A percentile compares a stretch with the other conserved stretches of the same genome.
Conservation (phyloP, 2,329 filamentous ascomycete genomes). For the Ophiostoma populinum region DNA sequence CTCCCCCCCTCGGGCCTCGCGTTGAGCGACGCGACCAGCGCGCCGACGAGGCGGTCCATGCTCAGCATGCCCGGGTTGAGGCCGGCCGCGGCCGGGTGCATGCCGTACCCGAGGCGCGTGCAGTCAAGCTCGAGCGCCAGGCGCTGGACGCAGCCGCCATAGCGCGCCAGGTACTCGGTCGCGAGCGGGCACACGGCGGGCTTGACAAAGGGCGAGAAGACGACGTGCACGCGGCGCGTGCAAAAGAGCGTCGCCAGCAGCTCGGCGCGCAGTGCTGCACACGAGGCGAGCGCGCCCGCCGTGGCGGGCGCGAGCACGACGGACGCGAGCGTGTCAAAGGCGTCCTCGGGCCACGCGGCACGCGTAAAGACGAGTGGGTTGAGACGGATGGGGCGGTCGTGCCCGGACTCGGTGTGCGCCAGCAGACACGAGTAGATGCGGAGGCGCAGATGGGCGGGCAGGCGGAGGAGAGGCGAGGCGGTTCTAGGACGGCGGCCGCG, state of each 20-base stretch:
- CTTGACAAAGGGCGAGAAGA: conserved; percentile 21
- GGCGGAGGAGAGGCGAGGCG: neutral
- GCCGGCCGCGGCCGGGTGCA: conserved; percentile 11
- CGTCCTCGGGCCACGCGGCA: conserved; percentile 19
- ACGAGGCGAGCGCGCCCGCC: neutral
- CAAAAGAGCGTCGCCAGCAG: conserved; percentile 20
- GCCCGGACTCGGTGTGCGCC: too few species aligned
- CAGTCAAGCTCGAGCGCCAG: conserved; percentile 25
- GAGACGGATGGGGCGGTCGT: conserved; percentile 6
- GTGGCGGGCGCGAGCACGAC: conserved; percentile 9
- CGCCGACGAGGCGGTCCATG: conserved; percentile 14
- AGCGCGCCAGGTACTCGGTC: conserved; percentile 19
- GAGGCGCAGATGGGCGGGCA: neutral
- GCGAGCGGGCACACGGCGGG: conserved; percentile 18
- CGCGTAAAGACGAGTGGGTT: conserved; percentile 18
- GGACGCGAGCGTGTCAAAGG: conserved; percentile 17
- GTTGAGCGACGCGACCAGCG: conserved; percentile 13
- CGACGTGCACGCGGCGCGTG: conserved; percentile 20
- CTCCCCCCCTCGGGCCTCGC: neutral
- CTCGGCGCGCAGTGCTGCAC: conserved; percentile 20
- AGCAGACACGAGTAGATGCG: neutral
- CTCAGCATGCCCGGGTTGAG: conserved; percentile 14
- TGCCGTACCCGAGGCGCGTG: conserved; percentile 20
- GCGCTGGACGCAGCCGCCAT: conserved; percentile 19
- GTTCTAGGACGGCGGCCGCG: too few species aligned